phyloP scores from a whole-genome alignment of 164 flowering plant species.

The Kalanchoe fedtschenkoi region DNA sequence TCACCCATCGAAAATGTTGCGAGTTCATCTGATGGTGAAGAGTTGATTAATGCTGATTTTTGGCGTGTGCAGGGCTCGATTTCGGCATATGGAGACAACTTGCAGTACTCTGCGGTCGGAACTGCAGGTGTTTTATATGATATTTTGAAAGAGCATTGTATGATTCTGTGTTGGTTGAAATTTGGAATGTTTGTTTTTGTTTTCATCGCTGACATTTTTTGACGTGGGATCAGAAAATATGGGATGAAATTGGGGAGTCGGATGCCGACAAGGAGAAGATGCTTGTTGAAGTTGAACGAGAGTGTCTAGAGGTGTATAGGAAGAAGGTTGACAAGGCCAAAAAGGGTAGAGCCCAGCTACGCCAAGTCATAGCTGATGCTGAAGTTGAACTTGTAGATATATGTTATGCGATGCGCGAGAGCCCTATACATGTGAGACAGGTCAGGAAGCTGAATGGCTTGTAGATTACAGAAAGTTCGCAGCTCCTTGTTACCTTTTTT shows the following conservation, averaged over 20 bases:
- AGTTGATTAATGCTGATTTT: neutral
- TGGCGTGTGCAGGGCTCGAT: constrained; percentile 13
- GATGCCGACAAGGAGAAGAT: constrained; percentile 49
- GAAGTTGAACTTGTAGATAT: constrained; percentile 62
- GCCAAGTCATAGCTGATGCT: constrained; percentile 46
- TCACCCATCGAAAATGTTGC: neutral
- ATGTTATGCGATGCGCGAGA: constrained; percentile 55
- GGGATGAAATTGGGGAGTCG: constrained; percentile 85
- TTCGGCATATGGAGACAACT: constrained; percentile 36
- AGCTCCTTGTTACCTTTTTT: neutral
- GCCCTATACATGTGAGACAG: constrained; percentile 37
- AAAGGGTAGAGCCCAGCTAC: constrained; percentile 37
- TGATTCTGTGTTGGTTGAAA: neutral
- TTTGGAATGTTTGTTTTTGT: neutral
- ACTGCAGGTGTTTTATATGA: constrained; percentile 39
- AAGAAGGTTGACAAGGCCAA: constrained; percentile 64
- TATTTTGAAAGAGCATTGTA: neutral
- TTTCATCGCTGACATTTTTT: neutral
- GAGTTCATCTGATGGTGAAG: neutral
- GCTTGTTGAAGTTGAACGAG: constrained; percentile 58
- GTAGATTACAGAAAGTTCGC: no score
- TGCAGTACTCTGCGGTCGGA: constrained; percentile 51
- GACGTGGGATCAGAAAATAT: constrained; percentile 38
- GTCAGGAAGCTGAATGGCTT: constrained; percentile 13
- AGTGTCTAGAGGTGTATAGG: constrained; percentile 61